Evolutionary conservation across 2,329 filamentous ascomycete species (phyloP).

Genomic region (Alternaria angustiovoidea): DNA sequence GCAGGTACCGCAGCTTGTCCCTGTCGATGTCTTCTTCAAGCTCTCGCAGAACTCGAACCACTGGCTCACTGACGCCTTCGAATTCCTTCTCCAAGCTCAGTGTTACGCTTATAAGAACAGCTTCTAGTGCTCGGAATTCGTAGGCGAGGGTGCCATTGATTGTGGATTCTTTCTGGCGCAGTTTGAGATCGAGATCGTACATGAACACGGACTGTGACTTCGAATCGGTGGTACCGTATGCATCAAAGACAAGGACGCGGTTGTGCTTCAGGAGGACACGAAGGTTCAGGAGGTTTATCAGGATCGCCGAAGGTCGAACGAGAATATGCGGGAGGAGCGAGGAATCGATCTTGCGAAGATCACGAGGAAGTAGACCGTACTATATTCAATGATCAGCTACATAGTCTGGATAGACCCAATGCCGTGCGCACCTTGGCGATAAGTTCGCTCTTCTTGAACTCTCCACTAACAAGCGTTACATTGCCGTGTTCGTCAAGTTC

Average conservation of each 20-base stretch:
- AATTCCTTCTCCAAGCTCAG: constrained; percentile 93
- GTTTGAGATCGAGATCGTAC: constrained; percentile 93
- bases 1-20: constrained; percentile 87
- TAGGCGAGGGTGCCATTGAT: constrained; percentile 73
- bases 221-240: constrained; percentile 91
- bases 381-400: constrained; percentile 49
- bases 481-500: constrained; percentile 93
- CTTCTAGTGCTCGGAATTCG: constrained; percentile 94
- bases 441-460: constrained; percentile 97
- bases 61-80: constrained; percentile 89
- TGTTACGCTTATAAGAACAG: constrained; percentile 92
- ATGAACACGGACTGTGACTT: constrained; percentile 97
- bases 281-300: constrained; percentile 95
- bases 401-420: neutral
- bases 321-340: constrained; percentile 95
- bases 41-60: constrained; percentile 85
- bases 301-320: constrained; percentile 88
- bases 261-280: constrained; percentile 95
- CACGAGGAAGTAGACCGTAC: constrained; percentile 92
- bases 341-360: constrained; percentile 97
- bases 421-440: constrained; percentile 78
- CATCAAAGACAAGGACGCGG: constrained; percentile 92
- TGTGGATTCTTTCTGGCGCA: constrained; percentile 77
- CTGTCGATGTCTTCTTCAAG: constrained; percentile 96
- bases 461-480: constrained; percentile 89